Evolutionary conservation across 2,329 filamentous ascomycete species (phyloP).

Genomic region (Fusarium caatingaense): DNA sequence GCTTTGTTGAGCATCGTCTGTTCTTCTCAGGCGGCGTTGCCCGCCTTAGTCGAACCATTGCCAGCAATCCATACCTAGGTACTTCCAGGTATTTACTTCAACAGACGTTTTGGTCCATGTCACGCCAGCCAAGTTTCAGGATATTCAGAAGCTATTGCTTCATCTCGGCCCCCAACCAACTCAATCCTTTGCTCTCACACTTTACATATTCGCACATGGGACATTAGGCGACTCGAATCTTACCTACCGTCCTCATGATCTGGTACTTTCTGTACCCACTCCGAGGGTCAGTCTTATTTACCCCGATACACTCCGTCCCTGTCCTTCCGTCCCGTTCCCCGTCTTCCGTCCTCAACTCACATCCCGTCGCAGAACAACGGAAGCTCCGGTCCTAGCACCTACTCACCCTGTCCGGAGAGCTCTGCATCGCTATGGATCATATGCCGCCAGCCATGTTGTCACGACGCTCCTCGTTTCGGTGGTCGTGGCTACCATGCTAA

Average conservation of each 20-base stretch:
- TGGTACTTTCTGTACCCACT: conserved; percentile 83
- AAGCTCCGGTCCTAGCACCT: conserved; percentile 73
- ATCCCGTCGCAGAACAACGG: conserved; percentile 69
- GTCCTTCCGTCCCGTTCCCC: conserved; percentile 26
- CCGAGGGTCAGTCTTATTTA: conserved; percentile 70
- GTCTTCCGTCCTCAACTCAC: conserved; percentile 34
- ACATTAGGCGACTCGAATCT: conserved; percentile 33
- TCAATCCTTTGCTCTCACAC: conserved; percentile 13
- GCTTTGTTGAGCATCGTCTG: conserved; percentile 31
- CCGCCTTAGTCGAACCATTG: conserved; percentile 40
- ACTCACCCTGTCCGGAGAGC: conserved; percentile 72
- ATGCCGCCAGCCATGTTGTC: conserved; percentile 78
- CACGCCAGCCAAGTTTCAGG: conserved; percentile 34
- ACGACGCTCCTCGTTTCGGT: conserved; percentile 80
- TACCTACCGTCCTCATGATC: conserved; percentile 65
- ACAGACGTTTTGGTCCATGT: conserved; percentile 39
- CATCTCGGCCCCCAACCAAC: conserved; percentile 8
- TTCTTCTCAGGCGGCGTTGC: conserved; percentile 32
- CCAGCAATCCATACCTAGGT: conserved; percentile 3
- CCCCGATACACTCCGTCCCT: conserved; percentile 16
- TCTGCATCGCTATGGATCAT: conserved; percentile 76
- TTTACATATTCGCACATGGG: conserved; percentile 37
- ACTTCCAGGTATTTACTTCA: conserved; percentile 7
- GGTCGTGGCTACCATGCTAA: conserved; percentile 74
- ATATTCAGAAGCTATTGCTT: conserved; percentile 27